Base-by-base conservation (phyloP, 805 yeast species). In the Candida quercuum region DNA sequence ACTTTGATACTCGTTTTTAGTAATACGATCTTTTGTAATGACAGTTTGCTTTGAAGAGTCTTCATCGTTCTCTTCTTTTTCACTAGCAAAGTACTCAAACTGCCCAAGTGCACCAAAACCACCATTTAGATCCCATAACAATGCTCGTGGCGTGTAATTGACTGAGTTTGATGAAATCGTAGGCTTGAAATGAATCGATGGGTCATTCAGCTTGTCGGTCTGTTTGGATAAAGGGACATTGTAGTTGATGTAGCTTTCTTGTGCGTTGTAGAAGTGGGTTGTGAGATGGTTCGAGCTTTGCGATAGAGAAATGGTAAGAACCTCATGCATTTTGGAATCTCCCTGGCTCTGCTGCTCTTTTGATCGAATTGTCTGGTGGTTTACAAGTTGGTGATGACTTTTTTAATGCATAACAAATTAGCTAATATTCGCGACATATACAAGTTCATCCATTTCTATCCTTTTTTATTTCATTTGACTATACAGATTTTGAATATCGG, bases 181-280 rank as follows among this genome's bases (percentile, higher is more conserved):
- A 5, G 72, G 62, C 28, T 66, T 61, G 44, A 78, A 67, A 42
- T 69, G 69, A 4, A 78, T 65, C 14, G 61, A 37, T 3, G 81
- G 72, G 42, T 71, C 74, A 39, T 59, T 54, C 4, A 47, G 38
- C 18, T 18, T 19, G 24, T 29, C 24, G 8, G 14, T 29, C 13
- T 51, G 39, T 30, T 51, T 38, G 11, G 46, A 42, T 29, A 43
- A 42, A 8, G 56, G 50, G 26, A 55, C 53, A n/a, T 57, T 56
- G 52, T 72, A 82, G 22, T 76, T 78, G 31, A 82, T 69, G 51
- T 76, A 78, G 9, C 74, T 59, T 39, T 86, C 95, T 57, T 87
- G 95, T 11, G 74, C 59, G 52, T 93, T 91, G 66, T 79, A 86
- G 54, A 86, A 81, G 49, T 86, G 96, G 0, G 95, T 74, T 3